These are phyloP conservation scores for Penicillium lividum DNA, from an alignment of 495 filamentous ascomycete genomes.

Conservation along the genomic window DNA sequence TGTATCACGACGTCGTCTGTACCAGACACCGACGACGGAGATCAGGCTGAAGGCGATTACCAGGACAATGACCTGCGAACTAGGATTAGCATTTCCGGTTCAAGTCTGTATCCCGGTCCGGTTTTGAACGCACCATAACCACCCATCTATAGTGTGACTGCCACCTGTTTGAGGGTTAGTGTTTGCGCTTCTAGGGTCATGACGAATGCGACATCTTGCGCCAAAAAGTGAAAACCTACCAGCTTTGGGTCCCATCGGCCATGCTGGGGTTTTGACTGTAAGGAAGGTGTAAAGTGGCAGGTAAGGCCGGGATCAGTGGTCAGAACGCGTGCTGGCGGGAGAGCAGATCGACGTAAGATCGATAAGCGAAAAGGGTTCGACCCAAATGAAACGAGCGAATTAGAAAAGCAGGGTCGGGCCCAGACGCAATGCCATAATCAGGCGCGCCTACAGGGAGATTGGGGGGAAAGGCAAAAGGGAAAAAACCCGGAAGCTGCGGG, in stretches of 20 bases:
- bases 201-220: neutral
- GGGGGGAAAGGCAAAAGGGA: neutral
- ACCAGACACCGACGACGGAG: constrained; percentile 39
- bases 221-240: neutral
- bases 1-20: constrained; percentile 51
- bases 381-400: neutral
- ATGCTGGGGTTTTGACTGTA: neutral
- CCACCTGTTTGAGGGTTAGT: constrained; percentile 39
- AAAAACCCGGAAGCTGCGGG: neutral
- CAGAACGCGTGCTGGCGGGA: neutral
- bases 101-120: neutral
- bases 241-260: constrained; percentile 1
- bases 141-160: constrained; percentile 54
- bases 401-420: neutral
- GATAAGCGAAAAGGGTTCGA: neutral
- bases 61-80: constrained; percentile 42
- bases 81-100: neutral
- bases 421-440: neutral
- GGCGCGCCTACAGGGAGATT: neutral
- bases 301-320: neutral
- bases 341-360: neutral
- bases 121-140: constrained; percentile 36
- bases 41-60: constrained; percentile 45
- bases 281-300: neutral
- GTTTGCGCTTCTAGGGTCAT: neutral